phyloP scores from a whole-genome alignment of 176 grass and related monocot genomes.

The Puya raimondii region DNA sequence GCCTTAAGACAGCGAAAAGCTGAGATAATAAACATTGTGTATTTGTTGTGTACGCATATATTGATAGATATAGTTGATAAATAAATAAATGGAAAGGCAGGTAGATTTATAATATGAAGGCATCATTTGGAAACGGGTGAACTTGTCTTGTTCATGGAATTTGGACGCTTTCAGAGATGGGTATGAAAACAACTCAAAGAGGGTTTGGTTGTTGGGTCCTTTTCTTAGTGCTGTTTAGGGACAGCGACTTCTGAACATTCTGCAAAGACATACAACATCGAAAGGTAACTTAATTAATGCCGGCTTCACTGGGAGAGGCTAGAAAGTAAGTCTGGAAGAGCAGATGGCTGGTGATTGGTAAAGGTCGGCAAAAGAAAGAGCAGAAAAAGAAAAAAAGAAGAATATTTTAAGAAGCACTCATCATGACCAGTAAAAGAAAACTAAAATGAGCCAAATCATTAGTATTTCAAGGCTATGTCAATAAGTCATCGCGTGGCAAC shows the following conservation, averaged over 20 bases:
- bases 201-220: constrained; percentile 22
- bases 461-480: neutral
- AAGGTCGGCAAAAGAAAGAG: too few species aligned
- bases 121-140: neutral
- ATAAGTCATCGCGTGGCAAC: too few species aligned
- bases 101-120: neutral
- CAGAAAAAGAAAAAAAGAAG: too few species aligned
- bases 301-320: neutral
- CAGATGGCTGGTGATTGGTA: neutral
- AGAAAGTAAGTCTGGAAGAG: neutral
- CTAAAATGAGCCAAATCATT: neutral
- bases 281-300: neutral
- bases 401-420: too few species aligned
- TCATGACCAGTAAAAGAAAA: neutral
- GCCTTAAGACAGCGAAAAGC: neutral
- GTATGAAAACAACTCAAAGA: constrained; percentile 7
- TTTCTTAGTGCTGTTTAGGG: constrained; percentile 17
- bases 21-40: too few species aligned
- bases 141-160: neutral
- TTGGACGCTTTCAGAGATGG: constrained; percentile 19
- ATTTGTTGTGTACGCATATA: too few species aligned
- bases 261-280: neutral
- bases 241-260: constrained; percentile 9
- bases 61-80: neutral
- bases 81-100: neutral